Conservation (phyloP, 2,329 filamentous ascomycete species). For the Colletotrichum zoysiae region DNA sequence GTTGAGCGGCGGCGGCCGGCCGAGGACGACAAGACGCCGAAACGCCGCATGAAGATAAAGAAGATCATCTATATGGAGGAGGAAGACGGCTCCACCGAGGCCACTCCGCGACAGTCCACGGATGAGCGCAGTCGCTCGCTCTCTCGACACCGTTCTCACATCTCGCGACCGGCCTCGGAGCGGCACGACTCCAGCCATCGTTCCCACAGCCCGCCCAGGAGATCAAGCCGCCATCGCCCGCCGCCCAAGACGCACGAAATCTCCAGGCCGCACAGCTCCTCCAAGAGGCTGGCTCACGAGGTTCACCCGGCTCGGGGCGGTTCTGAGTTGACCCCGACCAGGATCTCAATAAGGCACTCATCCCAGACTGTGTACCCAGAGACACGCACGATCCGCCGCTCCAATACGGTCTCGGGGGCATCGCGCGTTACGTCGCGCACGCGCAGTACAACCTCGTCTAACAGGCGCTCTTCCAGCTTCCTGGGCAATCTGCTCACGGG, state of each 20-base stretch:
- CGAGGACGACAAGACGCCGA: constrained; percentile 29
- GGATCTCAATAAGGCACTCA: constrained; percentile 23
- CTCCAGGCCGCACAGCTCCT: constrained; percentile 26
- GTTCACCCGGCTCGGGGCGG: not conserved
- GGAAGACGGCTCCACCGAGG: constrained; percentile 31
- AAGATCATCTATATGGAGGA: constrained; percentile 37
- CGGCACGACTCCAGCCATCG: constrained; percentile 31
- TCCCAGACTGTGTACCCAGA: constrained; percentile 35
- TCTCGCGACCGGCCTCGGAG: constrained; percentile 38
- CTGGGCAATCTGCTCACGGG: constrained; percentile 29
- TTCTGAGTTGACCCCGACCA: constrained; percentile 24
- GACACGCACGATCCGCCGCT: constrained; percentile 26
- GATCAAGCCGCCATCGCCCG: constrained; percentile 26
- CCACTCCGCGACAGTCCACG: constrained; percentile 19
- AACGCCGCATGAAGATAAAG: constrained; percentile 30
- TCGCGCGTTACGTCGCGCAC: constrained; percentile 43
- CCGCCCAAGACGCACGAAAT: constrained; percentile 24
- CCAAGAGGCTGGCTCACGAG: constrained; percentile 22
- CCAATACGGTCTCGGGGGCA: constrained; percentile 35
- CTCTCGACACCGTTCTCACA: constrained; percentile 35
- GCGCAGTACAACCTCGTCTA: constrained; percentile 40
- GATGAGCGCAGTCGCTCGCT: constrained; percentile 33
- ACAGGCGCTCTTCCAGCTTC: constrained; percentile 25
- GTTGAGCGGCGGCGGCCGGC: constrained; percentile 42
- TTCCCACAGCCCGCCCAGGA: constrained; percentile 27